Conservation (phyloP, 441 rosid species). For the Populus hybrid region DNA sequence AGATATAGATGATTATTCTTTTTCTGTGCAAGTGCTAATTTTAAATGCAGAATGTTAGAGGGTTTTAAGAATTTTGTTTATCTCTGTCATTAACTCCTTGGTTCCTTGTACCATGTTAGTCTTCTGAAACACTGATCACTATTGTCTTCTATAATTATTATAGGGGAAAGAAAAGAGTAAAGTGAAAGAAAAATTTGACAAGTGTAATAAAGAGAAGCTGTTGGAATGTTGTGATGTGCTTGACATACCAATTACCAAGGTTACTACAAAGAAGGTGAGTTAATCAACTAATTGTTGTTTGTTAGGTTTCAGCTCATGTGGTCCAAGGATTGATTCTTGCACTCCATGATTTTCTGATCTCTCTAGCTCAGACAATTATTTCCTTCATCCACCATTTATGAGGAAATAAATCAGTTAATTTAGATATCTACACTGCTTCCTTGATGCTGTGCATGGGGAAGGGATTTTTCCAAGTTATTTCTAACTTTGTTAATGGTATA, state of each 20-base stretch:
- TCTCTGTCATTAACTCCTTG: background rate
- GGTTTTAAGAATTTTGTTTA: background rate
- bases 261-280: slow-evolving; percentile 71
- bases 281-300: background rate
- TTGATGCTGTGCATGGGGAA: no score
- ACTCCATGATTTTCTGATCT: background rate
- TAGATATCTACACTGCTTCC: background rate
- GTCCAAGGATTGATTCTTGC: background rate
- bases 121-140: background rate
- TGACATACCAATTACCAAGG: slow-evolving; percentile 60
- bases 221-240: slow-evolving; percentile 82
- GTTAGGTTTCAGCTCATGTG: background rate
- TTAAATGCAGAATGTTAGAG: background rate
- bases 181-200: slow-evolving; percentile 85
- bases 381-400: background rate
- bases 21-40: background rate
- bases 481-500: no score
- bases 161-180: slow-evolving; percentile 85
- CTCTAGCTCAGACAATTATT: background rate
- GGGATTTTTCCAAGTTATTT: no score
- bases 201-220: slow-evolving; percentile 80
- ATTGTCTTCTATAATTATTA: slow-evolving; percentile 14
- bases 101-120: background rate
- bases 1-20: background rate
- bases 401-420: background rate